Evolutionary conservation across 352 stramenopile genomes (phyloP), one percentile per base, ranked within the genome.

Genomic region (Globisporangium rhizosaccharum): DNA sequence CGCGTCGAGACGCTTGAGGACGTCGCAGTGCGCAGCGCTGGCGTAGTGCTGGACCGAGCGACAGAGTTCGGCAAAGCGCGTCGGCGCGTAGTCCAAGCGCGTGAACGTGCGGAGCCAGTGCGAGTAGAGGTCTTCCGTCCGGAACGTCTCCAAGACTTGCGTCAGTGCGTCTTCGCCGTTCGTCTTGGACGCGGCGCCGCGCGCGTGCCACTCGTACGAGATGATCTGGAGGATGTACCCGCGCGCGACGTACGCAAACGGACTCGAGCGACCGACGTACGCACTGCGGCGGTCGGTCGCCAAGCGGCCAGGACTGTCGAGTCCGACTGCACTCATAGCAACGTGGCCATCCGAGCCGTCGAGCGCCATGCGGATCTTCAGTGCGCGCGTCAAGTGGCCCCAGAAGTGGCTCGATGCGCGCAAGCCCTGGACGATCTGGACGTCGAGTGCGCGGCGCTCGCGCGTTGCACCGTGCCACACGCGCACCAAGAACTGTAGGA

Each of bases 31-130:
- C 11, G 51, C 44, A 49, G 11, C 48, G 12, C 60, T 45, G 2
- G 63, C 53, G 56, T 67, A 76, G 0, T 44, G 51, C 33, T 66
- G 59, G 14, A 76, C 60, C 17, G 53, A 61, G 26, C 45, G 42
- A 12, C 62, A 63, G 2, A 66, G 50, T n/a, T 72, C 48, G 6
- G 57, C 58, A 39, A 62, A 79, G 10, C 61, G 58, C 46, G 28
- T 25, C 30, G 53, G 62, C 9, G 68, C 73, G 62, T 87, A 88
- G 44, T 88, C 76, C 15, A 90, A 61, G 6, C 74, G 65, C 28
- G 80, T 87, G 47, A 88, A 88, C 0, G 80, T 81, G 10, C 77
- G 74, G 30, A 88, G 52, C 80, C 80, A 90, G 53, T 90, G 76
- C 11, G 77, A 74, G 61, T 82, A 90, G 1, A 88, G 61, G 7